Percentiles rank a stretch among this genome's conserved stretches.
These are phyloP conservation scores for Rhodotorula sphaerocarpa DNA, from an alignment of 768 basidiomycete species.

Conservation along the genomic window DNA sequence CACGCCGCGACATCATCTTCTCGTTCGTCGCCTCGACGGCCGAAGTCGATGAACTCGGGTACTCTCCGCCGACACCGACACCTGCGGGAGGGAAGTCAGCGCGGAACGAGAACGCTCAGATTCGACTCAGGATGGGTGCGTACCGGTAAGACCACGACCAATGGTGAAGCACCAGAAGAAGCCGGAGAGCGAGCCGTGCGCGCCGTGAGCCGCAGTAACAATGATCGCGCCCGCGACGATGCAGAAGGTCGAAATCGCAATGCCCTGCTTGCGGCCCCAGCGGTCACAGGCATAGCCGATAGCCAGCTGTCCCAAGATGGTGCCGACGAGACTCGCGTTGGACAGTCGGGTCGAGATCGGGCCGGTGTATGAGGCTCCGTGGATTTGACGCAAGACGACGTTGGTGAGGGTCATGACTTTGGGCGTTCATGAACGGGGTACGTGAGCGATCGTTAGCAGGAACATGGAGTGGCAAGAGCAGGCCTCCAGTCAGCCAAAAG, in stretches of 20 bases:
- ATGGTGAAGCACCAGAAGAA: constrained; percentile 69
- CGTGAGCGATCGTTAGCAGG: no score
- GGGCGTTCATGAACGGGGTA: no score
- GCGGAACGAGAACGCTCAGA: neutral
- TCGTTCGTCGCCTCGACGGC: constrained; percentile 69
- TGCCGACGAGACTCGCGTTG: constrained; percentile 60
- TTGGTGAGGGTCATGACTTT: constrained; percentile 2
- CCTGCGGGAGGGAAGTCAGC: no score
- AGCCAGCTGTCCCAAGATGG: constrained; percentile 46
- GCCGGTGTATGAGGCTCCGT: constrained; percentile 58
- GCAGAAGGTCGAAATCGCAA: constrained; percentile 59
- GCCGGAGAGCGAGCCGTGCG: constrained; percentile 52
- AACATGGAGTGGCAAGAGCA: no score
- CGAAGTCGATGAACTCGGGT: constrained; percentile 62
- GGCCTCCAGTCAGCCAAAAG: no score
- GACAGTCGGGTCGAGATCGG: constrained; percentile 60
- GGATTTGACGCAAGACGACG: constrained; percentile 56
- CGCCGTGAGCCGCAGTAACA: constrained; percentile 60
- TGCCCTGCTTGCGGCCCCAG: constrained; percentile 65
- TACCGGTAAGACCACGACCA: constrained; percentile 56
- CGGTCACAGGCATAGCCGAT: constrained; percentile 62
- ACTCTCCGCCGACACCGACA: constrained; percentile 45
- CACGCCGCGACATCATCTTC: constrained; percentile 54
- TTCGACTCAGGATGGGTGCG: neutral
- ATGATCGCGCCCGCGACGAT: constrained; percentile 65